These are phyloP conservation scores for Corylus americana DNA, from an alignment of 306 rosid genomes.

Conservation along the genomic window DNA sequence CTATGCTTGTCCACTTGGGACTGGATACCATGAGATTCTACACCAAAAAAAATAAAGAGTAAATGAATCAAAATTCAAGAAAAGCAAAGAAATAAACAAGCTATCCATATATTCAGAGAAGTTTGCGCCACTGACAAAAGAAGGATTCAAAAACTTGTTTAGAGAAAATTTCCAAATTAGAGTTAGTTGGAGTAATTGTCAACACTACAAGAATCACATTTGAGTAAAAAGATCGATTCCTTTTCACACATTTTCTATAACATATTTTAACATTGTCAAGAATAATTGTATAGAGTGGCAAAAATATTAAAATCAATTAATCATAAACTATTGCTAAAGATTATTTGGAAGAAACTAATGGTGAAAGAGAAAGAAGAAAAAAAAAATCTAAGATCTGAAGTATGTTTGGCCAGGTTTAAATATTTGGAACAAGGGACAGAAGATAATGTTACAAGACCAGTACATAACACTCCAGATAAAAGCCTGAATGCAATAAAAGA, in stretches of 20 bases:
- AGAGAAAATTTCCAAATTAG: background rate
- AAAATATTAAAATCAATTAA: too few species aligned
- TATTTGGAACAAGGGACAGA: background rate
- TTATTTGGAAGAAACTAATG: too few species aligned
- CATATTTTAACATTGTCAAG: too few species aligned
- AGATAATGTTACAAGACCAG: background rate
- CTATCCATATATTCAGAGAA: background rate
- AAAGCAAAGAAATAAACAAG: background rate
- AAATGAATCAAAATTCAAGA: background rate
- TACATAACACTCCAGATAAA: background rate
- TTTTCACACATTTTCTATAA: too few species aligned
- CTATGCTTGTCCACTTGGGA: conserved; percentile 3
- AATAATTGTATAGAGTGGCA: too few species aligned
- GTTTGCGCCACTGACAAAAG: background rate
- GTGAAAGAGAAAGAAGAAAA: background rate
- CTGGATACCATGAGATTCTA: background rate
- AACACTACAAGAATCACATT: background rate
- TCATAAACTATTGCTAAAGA: too few species aligned
- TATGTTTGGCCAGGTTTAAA: background rate
- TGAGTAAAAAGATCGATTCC: background rate
- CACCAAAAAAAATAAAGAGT: background rate
- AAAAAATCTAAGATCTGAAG: background rate
- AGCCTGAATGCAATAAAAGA: background rate
- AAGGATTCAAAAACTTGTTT: background rate
- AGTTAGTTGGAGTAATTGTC: background rate